Conservation (phyloP, 495 filamentous ascomycete genomes). For the Aeminium ludgeri region DNA sequence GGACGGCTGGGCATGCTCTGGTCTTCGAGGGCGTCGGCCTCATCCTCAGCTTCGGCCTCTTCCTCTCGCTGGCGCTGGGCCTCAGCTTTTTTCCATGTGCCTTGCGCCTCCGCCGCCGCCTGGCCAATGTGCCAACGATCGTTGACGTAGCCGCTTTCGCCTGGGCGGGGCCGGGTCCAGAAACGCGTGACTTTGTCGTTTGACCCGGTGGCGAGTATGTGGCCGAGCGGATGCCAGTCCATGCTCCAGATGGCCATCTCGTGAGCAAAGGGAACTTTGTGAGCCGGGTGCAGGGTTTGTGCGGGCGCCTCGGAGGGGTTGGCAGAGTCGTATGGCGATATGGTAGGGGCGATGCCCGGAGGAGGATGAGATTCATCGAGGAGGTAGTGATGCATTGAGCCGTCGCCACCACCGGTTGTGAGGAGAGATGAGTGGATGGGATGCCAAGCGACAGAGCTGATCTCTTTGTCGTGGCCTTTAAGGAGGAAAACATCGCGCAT, state of each 20-base stretch:
- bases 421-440: constrained; percentile 75
- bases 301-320: constrained; percentile 62
- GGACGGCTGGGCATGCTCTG: constrained; percentile 58
- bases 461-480: constrained; percentile 84
- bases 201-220: constrained; percentile 94
- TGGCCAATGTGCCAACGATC: constrained; percentile 93
- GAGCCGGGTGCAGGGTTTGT: constrained; percentile 77
- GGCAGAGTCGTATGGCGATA: constrained; percentile 67
- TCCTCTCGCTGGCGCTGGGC: constrained; percentile 65
- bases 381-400: constrained; percentile 77
- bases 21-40: constrained; percentile 83
- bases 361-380: constrained; percentile 82
- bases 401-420: constrained; percentile 80
- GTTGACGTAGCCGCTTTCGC: constrained; percentile 64
- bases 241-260: constrained; percentile 91
- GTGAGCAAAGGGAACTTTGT: constrained; percentile 70
- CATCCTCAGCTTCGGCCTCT: constrained; percentile 81
- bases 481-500: constrained; percentile 93
- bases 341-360: constrained; percentile 41
- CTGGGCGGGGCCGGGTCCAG: constrained; percentile 79
- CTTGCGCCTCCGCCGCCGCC: constrained; percentile 77
- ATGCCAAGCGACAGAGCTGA: constrained; percentile 86
- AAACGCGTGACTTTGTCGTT: constrained; percentile 95
- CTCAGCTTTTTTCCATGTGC: constrained; percentile 74
- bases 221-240: constrained; percentile 91